Evolutionary conservation across 2,329 filamentous ascomycete genomes (phyloP), one percentile per base, ranked within the genome.

Genomic region (Neonectria magnoliae): DNA sequence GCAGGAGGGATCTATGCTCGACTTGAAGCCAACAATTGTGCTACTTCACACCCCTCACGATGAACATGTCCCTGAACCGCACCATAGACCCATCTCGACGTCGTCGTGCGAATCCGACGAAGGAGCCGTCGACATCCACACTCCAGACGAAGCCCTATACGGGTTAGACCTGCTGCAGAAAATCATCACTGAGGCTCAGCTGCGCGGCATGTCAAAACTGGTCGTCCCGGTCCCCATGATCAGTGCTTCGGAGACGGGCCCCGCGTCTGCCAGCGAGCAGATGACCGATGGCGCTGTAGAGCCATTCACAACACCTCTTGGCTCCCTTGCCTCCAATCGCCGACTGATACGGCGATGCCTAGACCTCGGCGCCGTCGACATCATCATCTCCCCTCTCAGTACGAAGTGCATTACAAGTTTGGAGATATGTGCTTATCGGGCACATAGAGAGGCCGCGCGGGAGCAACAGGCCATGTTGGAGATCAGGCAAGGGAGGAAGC

Each of bases 311-410:
- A 78, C 63, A 16, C 57, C 75, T 6, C 56, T 73, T 48, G 70
- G 64, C 31, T 70, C 70, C 29, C 69, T 79, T 22, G 72, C 76
- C 25, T 68, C 72, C 31, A 76, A 79, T 61, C 79, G 79, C 55
- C 74, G 69, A 45, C 78, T 87, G 58, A 84, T 94, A 65, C 87
- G 90, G 70, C 88, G 85, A 72, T 97, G 93, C 75, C 81, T 98
- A 25, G 93, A 97, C 74, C 88, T 92, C 4, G 96, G 96, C 38
- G 95, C 95, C 11, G 85, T 92, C 31, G 95, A 98, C 78, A 93
- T 97, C 53, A 85, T 98, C 68, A 88, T 90, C 27, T 93, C 91
- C 73, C 95, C 95, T 1, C 79, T 98, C 42, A 89, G 91, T 66
- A 84, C 86, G 52, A 90, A 93, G 57, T 89, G 91, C 70, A 87